Conservation (phyloP, 495 filamentous ascomycete species). For the Podospora comata region DNA sequence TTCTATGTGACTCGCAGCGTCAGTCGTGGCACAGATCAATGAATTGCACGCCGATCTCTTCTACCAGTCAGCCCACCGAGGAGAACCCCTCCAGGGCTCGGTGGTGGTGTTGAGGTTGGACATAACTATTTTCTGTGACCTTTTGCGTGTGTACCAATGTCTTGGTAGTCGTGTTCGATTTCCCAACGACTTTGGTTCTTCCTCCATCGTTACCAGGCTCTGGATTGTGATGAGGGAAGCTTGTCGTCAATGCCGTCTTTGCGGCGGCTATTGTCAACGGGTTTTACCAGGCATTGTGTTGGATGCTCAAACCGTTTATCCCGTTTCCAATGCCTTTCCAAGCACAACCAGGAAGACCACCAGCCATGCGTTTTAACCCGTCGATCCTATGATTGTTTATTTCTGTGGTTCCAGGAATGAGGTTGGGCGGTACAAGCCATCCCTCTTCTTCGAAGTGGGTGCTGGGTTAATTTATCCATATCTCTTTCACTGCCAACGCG, state of each 20-base stretch:
- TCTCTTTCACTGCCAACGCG: conserved; percentile 20
- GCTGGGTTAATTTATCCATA: conserved; percentile 23
- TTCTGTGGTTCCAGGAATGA: conserved; percentile 23
- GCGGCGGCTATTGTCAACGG: conserved; percentile 22
- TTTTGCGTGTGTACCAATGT: conserved; percentile 3
- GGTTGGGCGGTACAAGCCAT: conserved; percentile 17
- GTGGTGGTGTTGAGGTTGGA: conserved; percentile 46
- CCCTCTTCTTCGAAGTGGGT: not conserved
- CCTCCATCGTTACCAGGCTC: not conserved
- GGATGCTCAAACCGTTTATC: conserved; percentile 20
- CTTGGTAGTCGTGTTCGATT: not conserved
- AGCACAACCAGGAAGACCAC: conserved; percentile 19
- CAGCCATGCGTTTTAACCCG: conserved; percentile 20
- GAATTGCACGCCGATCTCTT: conserved; percentile 45
- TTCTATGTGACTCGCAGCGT: conserved; percentile 42
- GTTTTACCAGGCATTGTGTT: conserved; percentile 12
- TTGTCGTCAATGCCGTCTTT: not conserved
- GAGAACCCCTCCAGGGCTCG: conserved; percentile 38
- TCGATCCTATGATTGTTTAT: conserved; percentile 20
- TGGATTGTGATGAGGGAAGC: conserved; percentile 9
- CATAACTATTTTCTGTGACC: conserved; percentile 24
- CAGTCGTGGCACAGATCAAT: conserved; percentile 48
- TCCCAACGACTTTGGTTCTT: conserved; percentile 7
- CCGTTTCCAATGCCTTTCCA: conserved; percentile 11
- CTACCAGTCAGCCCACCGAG: conserved; percentile 40